Evolutionary conservation across 257 asterid species (phyloP), one percentile per base, ranked within the genome.

Genomic region (Nicotiana knightiana): DNA sequence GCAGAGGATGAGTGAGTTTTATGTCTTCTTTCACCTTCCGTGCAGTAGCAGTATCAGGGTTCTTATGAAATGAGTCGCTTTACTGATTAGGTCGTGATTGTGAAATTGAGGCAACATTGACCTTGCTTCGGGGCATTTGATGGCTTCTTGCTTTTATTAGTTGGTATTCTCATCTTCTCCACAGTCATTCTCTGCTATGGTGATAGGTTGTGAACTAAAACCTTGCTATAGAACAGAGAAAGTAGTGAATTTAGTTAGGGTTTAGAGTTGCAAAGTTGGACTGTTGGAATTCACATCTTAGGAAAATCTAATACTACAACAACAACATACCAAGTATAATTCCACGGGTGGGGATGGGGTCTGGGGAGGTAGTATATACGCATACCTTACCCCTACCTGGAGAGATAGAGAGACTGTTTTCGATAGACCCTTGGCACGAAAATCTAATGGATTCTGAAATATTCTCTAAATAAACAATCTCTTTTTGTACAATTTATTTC

Each of bases 1-100:
- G 86, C 97, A 8, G 99, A 96, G 90, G 99, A 96, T 89, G 97
- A 91, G 99, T 96, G 92, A 94, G 99, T 96, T 90, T 39, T 86
- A 81, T 88, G 86, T 89, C 81, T 90, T 84, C 84, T 68, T 81
- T 85, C 85, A 63, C 55, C 82, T 86, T 85, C 81, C 51, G 51
- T 80, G 43, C 82, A 81, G 78, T 84, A 33, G 10, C 26, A 46
- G 48, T 81, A 17, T 37, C 43, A 37, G 43, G 43, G 43, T 26
- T 33, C 79, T 73, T 73, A 24, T 73, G 43, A 26, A 48, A 26
- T 73, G 79, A 26, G 62, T 26, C 15, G 62, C n/a, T 73, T 73
- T 73, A 48, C 62, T 73, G 62, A 73, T 33, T 73, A 48, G 79
- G 43, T 17, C 15, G 39, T 73, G 62, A 73, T 26, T 15, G 43